Evolutionary conservation across 495 filamentous ascomycete species (phyloP), one percentile per base, ranked within the genome.

Genomic region (Neurospora sp.): DNA sequence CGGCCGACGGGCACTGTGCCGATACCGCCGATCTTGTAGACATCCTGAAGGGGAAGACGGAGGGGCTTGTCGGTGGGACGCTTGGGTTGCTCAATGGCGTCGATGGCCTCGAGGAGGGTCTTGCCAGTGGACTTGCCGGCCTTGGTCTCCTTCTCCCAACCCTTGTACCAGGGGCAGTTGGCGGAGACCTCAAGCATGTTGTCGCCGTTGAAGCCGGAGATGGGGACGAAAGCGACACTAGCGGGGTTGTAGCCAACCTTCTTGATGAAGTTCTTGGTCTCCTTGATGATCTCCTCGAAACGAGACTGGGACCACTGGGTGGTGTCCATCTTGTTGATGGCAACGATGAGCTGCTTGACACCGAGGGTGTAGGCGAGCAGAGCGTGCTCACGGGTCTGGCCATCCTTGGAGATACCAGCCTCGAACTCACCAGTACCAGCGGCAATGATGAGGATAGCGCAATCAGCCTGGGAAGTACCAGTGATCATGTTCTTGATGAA

Each of bases 401-500:
- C 96, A 93, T 99, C 96, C 93, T 99, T 99, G 91, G 96, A 99
- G 92, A 99, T 99, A 98, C 96, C 96, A 92, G 96, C 96, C 91
- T 99, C 96, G 90, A 99, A 99, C 89, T 99, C 96, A 97, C 96
- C 96, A 92, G 94, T 97, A 88, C 96, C 96, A 81, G 96, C 94
- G 80, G 95, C 96, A 87, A 99, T 99, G 88, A 99, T 98, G 90
- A 99, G 95, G 86, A 99, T 93, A 81, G 96, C 96, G 87, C 94
- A 98, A 83, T 99, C 96, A 82, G 96, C 96, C 90, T 98, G 96
- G 83, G 96, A 98, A 81, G 96, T 98, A 92, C 96, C 96, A 88
- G 96, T 98, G 89, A 98, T 99, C 96, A 99, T 99, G 92, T 97
- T 98, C 96, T 99, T 99, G 93, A 99, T 99, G 89, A 99, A 99